Base-by-base conservation (phyloP, 2,329 filamentous ascomycete species). In the Hypoxylon sp. region DNA sequence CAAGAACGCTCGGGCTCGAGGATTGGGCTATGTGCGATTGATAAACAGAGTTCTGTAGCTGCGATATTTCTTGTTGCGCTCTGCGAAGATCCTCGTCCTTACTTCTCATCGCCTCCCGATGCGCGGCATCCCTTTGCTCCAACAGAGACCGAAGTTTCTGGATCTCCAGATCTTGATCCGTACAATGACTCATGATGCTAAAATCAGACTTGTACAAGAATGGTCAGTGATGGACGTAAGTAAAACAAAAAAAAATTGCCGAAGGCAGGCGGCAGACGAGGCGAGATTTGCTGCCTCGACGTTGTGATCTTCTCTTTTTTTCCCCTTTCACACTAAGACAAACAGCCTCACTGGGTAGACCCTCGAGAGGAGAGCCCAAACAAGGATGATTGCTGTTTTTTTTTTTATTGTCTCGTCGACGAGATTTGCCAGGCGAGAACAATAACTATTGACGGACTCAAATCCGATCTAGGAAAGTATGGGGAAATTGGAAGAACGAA, bases 81-180 rank as follows among this genome's bases (percentile, higher is more conserved):
- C 53, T 71, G 65, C 64, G 61, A 63, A 75, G 70, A 62, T 75
- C 73, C 63, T 74, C 73, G 19, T 75, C 69, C 60, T 72, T 73
- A 59, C 42, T 72, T 58, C 63, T 74, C 71, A 75, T 63, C 56
- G 55, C 65, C 67, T 70, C 63, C 61, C 35, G 53, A 42, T 70
- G 59, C 47, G 52, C 61, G 57, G 62, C 65, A 64, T 73, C 60
- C 52, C 57, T 69, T 60, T 69, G 63, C 65, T 70, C 46, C 22
- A 76, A 52, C 66, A 74, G 67, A 54, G 72, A 73, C 48, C 61
- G 70, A 62, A 78, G 71, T 58, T 70, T 69, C 66, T 73, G 64
- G 63, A 77, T 76, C 67, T 74, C 72, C 62, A 70, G 71, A 63
- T 77, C 71, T 39, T 71, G 72, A 47, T 73, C 70, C 29, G 67